Base-by-base conservation (phyloP, 768 basidiomycete species). In the Termitomyces sp. region DNA sequence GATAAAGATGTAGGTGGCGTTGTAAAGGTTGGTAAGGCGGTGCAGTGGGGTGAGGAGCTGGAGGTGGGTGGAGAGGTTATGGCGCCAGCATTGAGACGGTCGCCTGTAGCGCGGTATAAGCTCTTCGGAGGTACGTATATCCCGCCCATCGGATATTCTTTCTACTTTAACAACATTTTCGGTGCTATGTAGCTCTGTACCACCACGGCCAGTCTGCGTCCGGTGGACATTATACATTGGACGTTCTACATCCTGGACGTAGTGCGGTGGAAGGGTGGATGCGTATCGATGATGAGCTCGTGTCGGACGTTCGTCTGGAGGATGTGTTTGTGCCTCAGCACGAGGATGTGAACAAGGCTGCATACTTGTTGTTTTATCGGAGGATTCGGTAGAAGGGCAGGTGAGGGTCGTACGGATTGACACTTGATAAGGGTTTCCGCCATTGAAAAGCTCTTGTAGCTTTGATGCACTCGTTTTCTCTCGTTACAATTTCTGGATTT, bases 191-290 rank as follows among this genome's bases (percentile, higher is more conserved):
- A 91, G 96, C 86, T 9, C 72, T 98, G 12, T 98, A 98, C 69
- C 96, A 99, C 68, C 95, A 99, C 61, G 96, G 96, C 2, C 75
- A 78, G 27, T 90, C 91, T 7, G 93, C 96, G 0, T 86, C 87
- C 1, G 94, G 94, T 3, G 96, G 96, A 1, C 96, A 98, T 70
- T 98, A 98, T 73, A 98, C 95, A 2, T 82, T 96, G 44, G 89
- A 94, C 63, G 89, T 95, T 10, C 74, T 95, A 2, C 87, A 91
- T 61, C 89, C 88, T 13, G 59, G 3, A 81, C 81, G 59, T 77
- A 85, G 33, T 82, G 79, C 67, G 72, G 78, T 76, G 78, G 5
- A 89, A 54, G 86, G 83, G 10, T 98, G 96, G 96, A 77, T 97
- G 56, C 85, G 95, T 47, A 89, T 98, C 50, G 95, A 98, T 68